Percentiles rank a stretch among this genome's conserved stretches.
Conservation (phyloP, 75 land plant genomes). For the Selaginella tamariscina region DNA sequence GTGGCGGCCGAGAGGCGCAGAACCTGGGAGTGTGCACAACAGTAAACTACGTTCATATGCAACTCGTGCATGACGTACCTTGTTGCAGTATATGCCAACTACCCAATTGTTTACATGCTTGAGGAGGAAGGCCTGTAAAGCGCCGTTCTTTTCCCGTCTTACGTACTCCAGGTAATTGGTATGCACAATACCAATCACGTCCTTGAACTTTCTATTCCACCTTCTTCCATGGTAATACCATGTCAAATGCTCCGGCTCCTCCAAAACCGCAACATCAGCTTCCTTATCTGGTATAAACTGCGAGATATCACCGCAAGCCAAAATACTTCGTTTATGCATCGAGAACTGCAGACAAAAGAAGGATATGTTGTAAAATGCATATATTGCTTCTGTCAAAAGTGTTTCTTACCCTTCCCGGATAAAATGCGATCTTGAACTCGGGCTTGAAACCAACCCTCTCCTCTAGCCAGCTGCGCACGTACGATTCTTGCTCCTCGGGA, state of each 20-base stretch:
- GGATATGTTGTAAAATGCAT: not conserved
- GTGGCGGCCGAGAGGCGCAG: slow-evolving; percentile 91
- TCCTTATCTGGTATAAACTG: slow-evolving; percentile 79
- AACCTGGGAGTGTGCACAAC: too few species aligned
- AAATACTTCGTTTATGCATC: slow-evolving; percentile 72
- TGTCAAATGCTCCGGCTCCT: slow-evolving; percentile 94
- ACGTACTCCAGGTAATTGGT: slow-evolving; percentile 97
- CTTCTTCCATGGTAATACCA: slow-evolving; percentile 97
- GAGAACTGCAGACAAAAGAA: slow-evolving; percentile 44
- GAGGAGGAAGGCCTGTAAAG: slow-evolving; percentile 79
- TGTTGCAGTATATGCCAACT: slow-evolving; percentile 65
- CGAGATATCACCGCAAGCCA: slow-evolving; percentile 89
- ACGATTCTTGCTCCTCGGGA: slow-evolving; percentile 80
- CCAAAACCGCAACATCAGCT: slow-evolving; percentile 94
- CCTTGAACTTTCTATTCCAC: slow-evolving; percentile 94
- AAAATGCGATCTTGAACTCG: slow-evolving; percentile 80
- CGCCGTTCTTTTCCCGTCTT: slow-evolving; percentile 88
- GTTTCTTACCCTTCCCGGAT: slow-evolving; percentile 83
- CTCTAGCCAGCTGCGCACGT: slow-evolving; percentile 85
- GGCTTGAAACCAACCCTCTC: slow-evolving; percentile 77
- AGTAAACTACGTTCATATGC: too few species aligned
- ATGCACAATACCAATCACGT: slow-evolving; percentile 90
- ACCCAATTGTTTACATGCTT: slow-evolving; percentile 92
- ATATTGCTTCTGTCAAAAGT: too few species aligned
- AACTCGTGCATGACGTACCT: slow-evolving; percentile 52